phyloP scores from a whole-genome alignment of 352 stramenopile genomes.

The Peronospora farinosa region DNA sequence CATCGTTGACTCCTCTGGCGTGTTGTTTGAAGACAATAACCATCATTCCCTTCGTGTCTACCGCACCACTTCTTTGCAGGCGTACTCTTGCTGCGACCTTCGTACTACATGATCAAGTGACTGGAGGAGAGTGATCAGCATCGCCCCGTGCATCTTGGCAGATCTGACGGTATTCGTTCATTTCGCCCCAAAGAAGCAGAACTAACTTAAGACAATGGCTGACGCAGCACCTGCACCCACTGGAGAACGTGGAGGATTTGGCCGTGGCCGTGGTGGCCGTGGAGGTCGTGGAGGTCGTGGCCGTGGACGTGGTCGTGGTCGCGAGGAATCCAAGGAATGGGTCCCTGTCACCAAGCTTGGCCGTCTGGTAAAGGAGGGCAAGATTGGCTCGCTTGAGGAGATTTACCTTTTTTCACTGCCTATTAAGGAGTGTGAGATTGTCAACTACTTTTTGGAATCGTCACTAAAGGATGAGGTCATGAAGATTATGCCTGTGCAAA shows the following conservation, averaged over 20 bases:
- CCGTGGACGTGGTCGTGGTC: slow-evolving; percentile 75
- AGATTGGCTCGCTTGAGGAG: slow-evolving; percentile 98
- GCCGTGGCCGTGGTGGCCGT: slow-evolving; percentile 82
- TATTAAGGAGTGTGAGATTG: slow-evolving; percentile 99
- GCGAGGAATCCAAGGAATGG: slow-evolving; percentile 95
- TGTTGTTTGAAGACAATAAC: slow-evolving; percentile 8
- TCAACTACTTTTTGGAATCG: slow-evolving; percentile 98
- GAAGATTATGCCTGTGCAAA: slow-evolving; percentile 99
- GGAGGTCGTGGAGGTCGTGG: slow-evolving; percentile 71
- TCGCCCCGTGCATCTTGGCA: background rate
- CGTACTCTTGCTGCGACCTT: slow-evolving; percentile 18
- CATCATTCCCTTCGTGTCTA: slow-evolving; percentile 1
- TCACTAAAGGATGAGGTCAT: slow-evolving; percentile 99
- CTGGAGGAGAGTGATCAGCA: slow-evolving; percentile 25
- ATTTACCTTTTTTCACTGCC: slow-evolving; percentile 99
- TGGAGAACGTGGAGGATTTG: slow-evolving; percentile 92
- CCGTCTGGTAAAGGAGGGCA: slow-evolving; percentile 99
- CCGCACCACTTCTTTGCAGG: background rate
- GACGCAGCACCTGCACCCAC: slow-evolving; percentile 48
- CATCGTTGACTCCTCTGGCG: background rate
- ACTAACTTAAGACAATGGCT: slow-evolving; percentile 54
- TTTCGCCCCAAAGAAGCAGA: slow-evolving; percentile 71
- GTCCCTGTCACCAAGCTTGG: slow-evolving; percentile 99
- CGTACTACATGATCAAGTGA: slow-evolving; percentile 29
- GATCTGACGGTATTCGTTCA: slow-evolving; percentile 63